Conservation (phyloP, 2,329 filamentous ascomycete species). For the Paecilomyces sp. region DNA sequence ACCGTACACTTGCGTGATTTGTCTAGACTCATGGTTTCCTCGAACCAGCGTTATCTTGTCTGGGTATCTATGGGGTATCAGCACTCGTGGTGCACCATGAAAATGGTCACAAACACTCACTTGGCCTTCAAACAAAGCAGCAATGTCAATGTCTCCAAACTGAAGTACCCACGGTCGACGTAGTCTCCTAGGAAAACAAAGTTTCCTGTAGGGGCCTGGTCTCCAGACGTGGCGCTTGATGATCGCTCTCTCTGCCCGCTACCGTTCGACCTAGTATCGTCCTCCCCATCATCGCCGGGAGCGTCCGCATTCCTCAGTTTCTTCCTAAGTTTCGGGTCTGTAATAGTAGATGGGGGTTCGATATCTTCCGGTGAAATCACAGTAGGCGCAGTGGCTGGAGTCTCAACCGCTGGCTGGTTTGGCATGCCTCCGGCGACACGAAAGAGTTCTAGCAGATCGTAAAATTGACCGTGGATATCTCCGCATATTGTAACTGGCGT, state of each 20-base stretch:
- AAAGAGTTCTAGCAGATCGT: conserved; percentile 94
- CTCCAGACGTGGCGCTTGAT: conserved; percentile 19
- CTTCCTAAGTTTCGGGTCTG: conserved; percentile 76
- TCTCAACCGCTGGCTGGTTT: conserved; percentile 65
- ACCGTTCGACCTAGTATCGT: conserved; percentile 12
- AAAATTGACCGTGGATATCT: conserved; percentile 98
- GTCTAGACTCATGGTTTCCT: conserved; percentile 68
- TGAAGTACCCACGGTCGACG: conserved; percentile 68
- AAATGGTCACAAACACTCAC: conserved; percentile 33
- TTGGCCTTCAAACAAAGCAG: conserved; percentile 67
- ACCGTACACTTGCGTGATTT: conserved; percentile 72
- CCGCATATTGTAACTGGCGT: conserved; percentile 96
- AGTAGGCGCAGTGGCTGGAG: conserved; percentile 60
- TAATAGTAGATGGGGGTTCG: conserved; percentile 83
- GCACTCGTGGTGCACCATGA: conserved; percentile 3
- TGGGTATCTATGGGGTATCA: conserved; percentile 48
- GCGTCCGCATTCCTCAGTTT: conserved; percentile 58
- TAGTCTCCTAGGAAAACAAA: conserved; percentile 69
- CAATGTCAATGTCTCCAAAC: conserved; percentile 64
- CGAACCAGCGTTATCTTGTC: conserved; percentile 66
- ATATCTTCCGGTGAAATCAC: conserved; percentile 87
- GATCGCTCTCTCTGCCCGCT: conserved; percentile 17
- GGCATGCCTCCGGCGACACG: conserved; percentile 96
- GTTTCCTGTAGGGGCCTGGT: conserved; percentile 53
- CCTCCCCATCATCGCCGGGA: conserved; percentile 22